Evolutionary conservation across 2,329 filamentous ascomycete genomes (phyloP).

Genomic region (Allantophomopsis cytisporea): DNA sequence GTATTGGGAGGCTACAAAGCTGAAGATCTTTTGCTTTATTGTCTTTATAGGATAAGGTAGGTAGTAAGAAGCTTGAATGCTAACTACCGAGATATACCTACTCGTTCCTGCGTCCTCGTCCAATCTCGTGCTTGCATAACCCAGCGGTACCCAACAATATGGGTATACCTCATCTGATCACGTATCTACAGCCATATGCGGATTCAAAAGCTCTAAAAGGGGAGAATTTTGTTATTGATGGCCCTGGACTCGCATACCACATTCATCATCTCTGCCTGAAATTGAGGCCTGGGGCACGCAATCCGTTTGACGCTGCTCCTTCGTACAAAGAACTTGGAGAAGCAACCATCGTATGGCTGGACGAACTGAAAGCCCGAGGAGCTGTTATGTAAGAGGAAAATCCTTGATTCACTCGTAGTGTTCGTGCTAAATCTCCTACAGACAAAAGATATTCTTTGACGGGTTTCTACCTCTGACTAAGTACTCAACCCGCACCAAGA

Average conservation of each 20-base stretch:
- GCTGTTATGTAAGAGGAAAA: conserved; percentile 43
- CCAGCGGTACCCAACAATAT: conserved; percentile 21
- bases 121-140: too few relatives aligned
- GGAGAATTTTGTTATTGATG: conserved; percentile 50
- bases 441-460: conserved; percentile 70
- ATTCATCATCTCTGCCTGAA: conserved; percentile 44
- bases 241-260: conserved; percentile 66
- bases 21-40: too few relatives aligned
- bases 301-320: conserved; percentile 37
- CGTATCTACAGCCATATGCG: conserved; percentile 38
- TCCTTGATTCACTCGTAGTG: background rate
- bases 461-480: conserved; percentile 53
- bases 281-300: conserved; percentile 21
- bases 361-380: conserved; percentile 36
- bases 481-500: conserved; percentile 10
- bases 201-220: conserved; percentile 25
- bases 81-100: too few relatives aligned
- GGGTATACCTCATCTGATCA: conserved; percentile 45
- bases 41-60: too few relatives aligned
- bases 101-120: too few relatives aligned
- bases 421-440: conserved; percentile 16
- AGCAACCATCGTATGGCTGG: conserved; percentile 47
- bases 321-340: conserved; percentile 50
- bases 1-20: too few relatives aligned
- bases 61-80: too few relatives aligned